These are phyloP conservation scores for Fusarium globosum DNA, from an alignment of 2,329 filamentous ascomycete genomes.

Conservation along the genomic window DNA sequence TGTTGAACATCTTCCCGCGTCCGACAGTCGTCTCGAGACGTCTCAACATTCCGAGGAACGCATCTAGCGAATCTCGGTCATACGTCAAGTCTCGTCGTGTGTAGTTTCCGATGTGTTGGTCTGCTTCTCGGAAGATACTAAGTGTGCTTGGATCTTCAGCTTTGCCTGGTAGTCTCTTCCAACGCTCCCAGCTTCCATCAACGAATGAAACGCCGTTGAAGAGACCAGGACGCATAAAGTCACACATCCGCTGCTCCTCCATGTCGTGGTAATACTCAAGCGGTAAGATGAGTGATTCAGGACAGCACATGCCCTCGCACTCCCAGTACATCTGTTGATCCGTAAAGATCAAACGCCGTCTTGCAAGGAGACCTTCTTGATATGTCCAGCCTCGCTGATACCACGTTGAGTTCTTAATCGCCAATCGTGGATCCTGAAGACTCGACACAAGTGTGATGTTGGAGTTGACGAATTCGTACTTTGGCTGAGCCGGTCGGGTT, in stretches of 20 bases:
- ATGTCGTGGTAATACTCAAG: slow-evolving; percentile 48
- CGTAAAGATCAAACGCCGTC: slow-evolving; percentile 53
- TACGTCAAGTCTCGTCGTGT: slow-evolving; percentile 45
- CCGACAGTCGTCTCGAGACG: slow-evolving; percentile 48
- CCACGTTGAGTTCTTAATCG: slow-evolving; percentile 49
- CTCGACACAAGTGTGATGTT: slow-evolving; percentile 50
- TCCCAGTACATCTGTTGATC: slow-evolving; percentile 55
- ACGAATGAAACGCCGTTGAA: slow-evolving; percentile 51
- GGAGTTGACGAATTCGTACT: slow-evolving; percentile 48
- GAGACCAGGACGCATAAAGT: slow-evolving; percentile 50
- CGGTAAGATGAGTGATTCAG: slow-evolving; percentile 49
- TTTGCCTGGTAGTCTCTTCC: slow-evolving; percentile 47
- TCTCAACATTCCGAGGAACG: slow-evolving; percentile 48
- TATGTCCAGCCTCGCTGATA: slow-evolving; percentile 54
- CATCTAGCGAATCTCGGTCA: slow-evolving; percentile 50
- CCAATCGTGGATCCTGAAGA: slow-evolving; percentile 46
- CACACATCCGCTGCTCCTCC: slow-evolving; percentile 50
- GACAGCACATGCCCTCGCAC: slow-evolving; percentile 53
- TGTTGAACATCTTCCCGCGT: slow-evolving; percentile 44
- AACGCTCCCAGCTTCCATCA: slow-evolving; percentile 51
- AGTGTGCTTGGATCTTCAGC: slow-evolving; percentile 48
- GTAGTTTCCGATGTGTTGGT: slow-evolving; percentile 50
- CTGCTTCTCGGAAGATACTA: slow-evolving; percentile 51
- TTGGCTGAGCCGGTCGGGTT: slow-evolving; percentile 44
- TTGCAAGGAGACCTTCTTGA: slow-evolving; percentile 52